A percentile compares a stretch with the other conserved stretches of the same genome.
phyloP scores from a whole-genome alignment of 768 basidiomycete genomes.

The Melanogaster broomeanus region DNA sequence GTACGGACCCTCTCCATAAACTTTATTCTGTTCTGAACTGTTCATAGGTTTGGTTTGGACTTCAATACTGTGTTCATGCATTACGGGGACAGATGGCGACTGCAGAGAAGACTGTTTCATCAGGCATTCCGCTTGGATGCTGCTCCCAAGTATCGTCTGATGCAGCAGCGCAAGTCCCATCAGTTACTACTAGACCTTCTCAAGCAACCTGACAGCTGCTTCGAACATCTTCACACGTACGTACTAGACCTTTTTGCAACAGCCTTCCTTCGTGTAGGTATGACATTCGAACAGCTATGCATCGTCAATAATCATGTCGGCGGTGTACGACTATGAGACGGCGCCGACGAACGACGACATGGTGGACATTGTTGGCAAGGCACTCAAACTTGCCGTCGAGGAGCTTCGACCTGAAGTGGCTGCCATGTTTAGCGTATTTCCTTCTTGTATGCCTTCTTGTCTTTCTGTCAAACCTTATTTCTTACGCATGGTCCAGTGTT shows the following conservation, averaged over 20 bases:
- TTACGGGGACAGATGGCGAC: constrained; percentile 41
- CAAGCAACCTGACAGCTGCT: constrained; percentile 22
- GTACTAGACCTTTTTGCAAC: not conserved
- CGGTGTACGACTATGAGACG: constrained; percentile 35
- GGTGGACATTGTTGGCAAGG: constrained; percentile 26
- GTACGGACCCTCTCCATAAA: constrained; percentile 5
- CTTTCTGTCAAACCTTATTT: constrained; percentile 2
- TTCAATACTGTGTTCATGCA: constrained; percentile 34
- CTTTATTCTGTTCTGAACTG: not conserved
- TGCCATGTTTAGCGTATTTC: constrained; percentile 16
- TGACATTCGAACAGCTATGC: constrained; percentile 18
- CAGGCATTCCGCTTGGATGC: constrained; percentile 34
- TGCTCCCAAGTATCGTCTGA: constrained; percentile 24
- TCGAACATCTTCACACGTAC: constrained; percentile 21
- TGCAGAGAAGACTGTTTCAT: constrained; percentile 36
- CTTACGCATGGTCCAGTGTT: constrained; percentile 21
- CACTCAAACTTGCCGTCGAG: constrained; percentile 22
- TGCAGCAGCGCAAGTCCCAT: constrained; percentile 34
- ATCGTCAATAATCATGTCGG: constrained; percentile 30
- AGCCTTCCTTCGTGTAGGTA: not conserved
- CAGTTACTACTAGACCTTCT: constrained; percentile 31
- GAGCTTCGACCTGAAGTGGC: constrained; percentile 25
- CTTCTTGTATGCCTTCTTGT: constrained; percentile 1
- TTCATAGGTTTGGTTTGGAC: constrained; percentile 32
- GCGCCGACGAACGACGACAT: constrained; percentile 27